phyloP scores from a whole-genome alignment of 805 yeast species.

The Kluyveromyces nonfermentans region DNA sequence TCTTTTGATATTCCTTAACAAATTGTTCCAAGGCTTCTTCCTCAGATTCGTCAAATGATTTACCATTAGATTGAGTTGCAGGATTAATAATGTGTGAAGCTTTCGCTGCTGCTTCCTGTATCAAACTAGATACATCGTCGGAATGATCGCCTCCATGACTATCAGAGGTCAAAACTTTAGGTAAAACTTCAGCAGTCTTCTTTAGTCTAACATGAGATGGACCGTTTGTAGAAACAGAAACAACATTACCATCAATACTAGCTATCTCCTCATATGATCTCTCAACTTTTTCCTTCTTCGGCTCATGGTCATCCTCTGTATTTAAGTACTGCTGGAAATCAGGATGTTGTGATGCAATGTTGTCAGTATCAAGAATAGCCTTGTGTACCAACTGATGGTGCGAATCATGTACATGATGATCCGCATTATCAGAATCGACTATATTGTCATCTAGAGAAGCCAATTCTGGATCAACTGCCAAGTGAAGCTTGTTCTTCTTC shows the following conservation, averaged over 20 bases:
- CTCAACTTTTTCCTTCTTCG: constrained; percentile 4
- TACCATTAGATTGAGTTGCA: constrained; percentile 27
- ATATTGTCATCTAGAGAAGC: constrained; percentile 37
- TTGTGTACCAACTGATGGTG: constrained; percentile 62
- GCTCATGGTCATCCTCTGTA: constrained; percentile 20
- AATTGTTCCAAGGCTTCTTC: constrained; percentile 72
- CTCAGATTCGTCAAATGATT: constrained; percentile 31
- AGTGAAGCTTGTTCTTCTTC: constrained; percentile 13
- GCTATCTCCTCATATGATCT: constrained; percentile 1
- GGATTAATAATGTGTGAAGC: constrained; percentile 30
- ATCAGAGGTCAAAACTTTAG: constrained; percentile 14
- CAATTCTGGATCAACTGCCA: constrained; percentile 50
- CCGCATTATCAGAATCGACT: constrained; percentile 5
- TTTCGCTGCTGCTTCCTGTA: constrained; percentile 36
- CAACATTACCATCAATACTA: constrained; percentile 6
- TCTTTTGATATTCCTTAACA: constrained; percentile 55
- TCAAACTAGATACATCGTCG: constrained; percentile 33
- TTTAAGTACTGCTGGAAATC: constrained; percentile 30
- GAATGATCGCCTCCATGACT: constrained; percentile 1
- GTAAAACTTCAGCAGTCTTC: constrained; percentile 15
- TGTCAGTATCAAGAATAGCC: constrained; percentile 60
- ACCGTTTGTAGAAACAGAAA: constrained; percentile 3
- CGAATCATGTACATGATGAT: constrained; percentile 31
- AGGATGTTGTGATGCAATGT: constrained; percentile 39
- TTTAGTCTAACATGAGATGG: constrained; percentile 1